Evolutionary conservation across 2,329 filamentous ascomycete species (phyloP).

Genomic region (Penicillium paneum): DNA sequence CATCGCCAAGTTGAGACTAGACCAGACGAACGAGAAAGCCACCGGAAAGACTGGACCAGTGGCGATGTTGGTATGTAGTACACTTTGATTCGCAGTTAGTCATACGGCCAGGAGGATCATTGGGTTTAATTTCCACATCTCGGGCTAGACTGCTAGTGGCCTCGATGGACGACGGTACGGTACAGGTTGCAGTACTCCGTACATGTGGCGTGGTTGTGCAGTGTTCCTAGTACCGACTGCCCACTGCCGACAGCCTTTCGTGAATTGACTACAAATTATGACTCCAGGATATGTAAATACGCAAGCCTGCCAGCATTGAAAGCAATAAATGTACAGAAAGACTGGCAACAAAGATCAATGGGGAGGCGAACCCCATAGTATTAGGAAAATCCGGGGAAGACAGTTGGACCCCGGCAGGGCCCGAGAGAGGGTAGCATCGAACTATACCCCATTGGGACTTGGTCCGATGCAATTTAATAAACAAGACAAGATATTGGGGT

Average conservation of each 20-base stretch:
- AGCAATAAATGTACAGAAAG: not conserved
- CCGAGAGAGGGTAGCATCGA: slow-evolving; percentile 4
- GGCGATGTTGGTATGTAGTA: not conserved
- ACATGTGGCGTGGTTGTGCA: slow-evolving; percentile 1
- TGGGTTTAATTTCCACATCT: slow-evolving; percentile 1
- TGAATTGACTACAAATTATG: not conserved
- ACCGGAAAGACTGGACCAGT: not conserved
- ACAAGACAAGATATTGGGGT: not conserved
- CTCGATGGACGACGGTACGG: not conserved
- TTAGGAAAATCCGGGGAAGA: slow-evolving; percentile 11
- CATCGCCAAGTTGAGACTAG: slow-evolving; percentile 8
- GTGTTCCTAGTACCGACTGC: not conserved
- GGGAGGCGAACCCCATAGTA: not conserved
- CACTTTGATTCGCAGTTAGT: not conserved
- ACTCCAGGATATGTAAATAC: not conserved
- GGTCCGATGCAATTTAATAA: slow-evolving; percentile 2
- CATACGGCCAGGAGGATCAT: not conserved
- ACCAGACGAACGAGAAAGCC: not conserved
- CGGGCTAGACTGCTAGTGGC: not conserved
- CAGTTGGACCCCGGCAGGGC: not conserved
- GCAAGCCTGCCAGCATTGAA: not conserved
- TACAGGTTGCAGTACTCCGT: not conserved
- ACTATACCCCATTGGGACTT: slow-evolving; percentile 3
- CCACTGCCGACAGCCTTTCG: not conserved
- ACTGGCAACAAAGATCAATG: not conserved